A percentile compares a stretch with the other conserved stretches of the same genome.
Conservation (phyloP, 2,329 filamentous ascomycete genomes). For the Aspergillus cejpii region DNA sequence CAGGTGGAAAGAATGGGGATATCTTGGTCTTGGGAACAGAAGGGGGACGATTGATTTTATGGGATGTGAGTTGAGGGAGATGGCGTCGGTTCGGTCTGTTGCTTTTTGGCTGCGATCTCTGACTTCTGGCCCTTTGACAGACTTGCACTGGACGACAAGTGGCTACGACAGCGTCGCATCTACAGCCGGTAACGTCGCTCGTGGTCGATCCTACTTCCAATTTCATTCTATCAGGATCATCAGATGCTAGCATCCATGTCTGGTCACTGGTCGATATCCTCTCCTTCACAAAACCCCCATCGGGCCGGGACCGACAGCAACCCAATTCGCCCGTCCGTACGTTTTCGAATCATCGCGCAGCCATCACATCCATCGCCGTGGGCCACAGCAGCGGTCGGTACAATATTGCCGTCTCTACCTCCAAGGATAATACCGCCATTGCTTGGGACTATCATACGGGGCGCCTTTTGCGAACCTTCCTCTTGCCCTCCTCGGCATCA, state of each 20-base stretch:
- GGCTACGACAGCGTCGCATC: conserved; percentile 39
- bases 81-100: conserved; percentile 2
- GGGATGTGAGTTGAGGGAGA: conserved; percentile 63
- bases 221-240: conserved; percentile 43
- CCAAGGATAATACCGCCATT: conserved; percentile 80
- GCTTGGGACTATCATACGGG: conserved; percentile 88
- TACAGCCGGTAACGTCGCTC: conserved; percentile 61
- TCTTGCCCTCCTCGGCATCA: conserved; percentile 67
- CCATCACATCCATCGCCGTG: conserved; percentile 45
- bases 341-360: conserved; percentile 62
- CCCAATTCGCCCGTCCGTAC: conserved; percentile 65
- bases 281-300: conserved; percentile 47
- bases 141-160: conserved; percentile 42
- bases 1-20: conserved; percentile 52
- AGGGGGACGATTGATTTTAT: conserved; percentile 78
- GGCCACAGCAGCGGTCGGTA: conserved; percentile 65
- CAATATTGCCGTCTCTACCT: conserved; percentile 76
- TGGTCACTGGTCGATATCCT: conserved; percentile 78
- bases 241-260: conserved; percentile 82
- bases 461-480: conserved; percentile 68
- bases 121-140: conserved; percentile 17
- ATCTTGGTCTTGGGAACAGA: conserved; percentile 74
- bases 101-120: neutral
- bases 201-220: conserved; percentile 59
- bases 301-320: conserved; percentile 36